Percentiles rank a stretch among this genome's conserved stretches.
Evolutionary conservation across 1,284 basidiomycete genomes (phyloP).

Genomic region (Laetiporus sulphureus): DNA sequence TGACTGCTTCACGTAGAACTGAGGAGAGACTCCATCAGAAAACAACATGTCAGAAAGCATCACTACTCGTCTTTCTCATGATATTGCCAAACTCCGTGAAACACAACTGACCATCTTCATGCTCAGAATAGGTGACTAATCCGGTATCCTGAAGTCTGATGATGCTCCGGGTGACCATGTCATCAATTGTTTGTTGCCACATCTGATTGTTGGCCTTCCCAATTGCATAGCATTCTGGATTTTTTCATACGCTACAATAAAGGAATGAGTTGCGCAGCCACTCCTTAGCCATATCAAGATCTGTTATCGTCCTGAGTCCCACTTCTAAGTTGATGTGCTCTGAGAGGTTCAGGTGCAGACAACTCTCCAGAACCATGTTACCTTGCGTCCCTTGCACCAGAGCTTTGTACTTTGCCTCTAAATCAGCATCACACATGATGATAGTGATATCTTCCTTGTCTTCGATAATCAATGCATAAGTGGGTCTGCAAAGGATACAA

Average conservation of each 20-base stretch:
- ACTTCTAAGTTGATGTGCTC: slow-evolving; percentile 95
- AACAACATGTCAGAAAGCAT: neutral
- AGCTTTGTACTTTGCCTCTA: slow-evolving; percentile 65
- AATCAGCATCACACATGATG: slow-evolving; percentile 72
- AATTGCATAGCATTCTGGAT: slow-evolving; percentile 71
- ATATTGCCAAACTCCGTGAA: slow-evolving; percentile 76
- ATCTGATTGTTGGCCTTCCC: slow-evolving; percentile 50
- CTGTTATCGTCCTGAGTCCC: slow-evolving; percentile 73
- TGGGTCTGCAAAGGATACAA: neutral
- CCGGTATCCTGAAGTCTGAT: slow-evolving; percentile 48
- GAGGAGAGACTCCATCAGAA: slow-evolving; percentile 2
- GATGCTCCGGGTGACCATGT: slow-evolving; percentile 65
- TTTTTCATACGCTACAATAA: slow-evolving; percentile 77
- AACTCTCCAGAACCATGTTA: slow-evolving; percentile 76
- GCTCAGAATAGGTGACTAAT: slow-evolving; percentile 42
- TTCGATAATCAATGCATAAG: slow-evolving; percentile 21
- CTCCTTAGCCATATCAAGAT: slow-evolving; percentile 57
- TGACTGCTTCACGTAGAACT: slow-evolving; percentile 69
- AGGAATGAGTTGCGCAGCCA: slow-evolving; percentile 84
- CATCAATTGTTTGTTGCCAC: slow-evolving; percentile 66
- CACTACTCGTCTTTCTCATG: slow-evolving; percentile 66
- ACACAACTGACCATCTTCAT: slow-evolving; percentile 32
- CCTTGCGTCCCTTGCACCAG: slow-evolving; percentile 60
- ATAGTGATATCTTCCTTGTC: slow-evolving; percentile 74
- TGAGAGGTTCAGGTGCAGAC: slow-evolving; percentile 73